phyloP scores from a whole-genome alignment of 352 stramenopile genomes.

The Phytopythium chamaehyphon region DNA sequence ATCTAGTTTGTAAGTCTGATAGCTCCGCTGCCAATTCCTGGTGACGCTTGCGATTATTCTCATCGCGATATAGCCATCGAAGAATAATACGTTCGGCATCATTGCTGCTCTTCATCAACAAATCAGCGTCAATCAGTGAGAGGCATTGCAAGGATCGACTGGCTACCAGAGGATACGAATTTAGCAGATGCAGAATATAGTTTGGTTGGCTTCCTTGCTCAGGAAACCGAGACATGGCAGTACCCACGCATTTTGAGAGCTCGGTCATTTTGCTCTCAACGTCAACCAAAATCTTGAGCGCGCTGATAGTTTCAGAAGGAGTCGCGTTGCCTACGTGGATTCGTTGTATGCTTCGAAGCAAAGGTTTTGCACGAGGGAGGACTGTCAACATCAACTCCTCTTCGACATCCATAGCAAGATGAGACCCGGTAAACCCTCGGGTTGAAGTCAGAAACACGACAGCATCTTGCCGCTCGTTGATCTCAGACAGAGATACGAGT shows the following conservation, averaged over 20 bases:
- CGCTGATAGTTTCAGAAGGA: constrained; percentile 11
- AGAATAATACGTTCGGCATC: constrained; percentile 20
- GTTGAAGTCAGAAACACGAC: constrained; percentile 17
- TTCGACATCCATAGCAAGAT: constrained; percentile 7
- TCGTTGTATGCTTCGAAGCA: constrained; percentile 21
- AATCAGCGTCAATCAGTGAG: constrained; percentile 15
- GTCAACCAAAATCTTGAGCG: constrained; percentile 19
- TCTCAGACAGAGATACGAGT: constrained; percentile 11
- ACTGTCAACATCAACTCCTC: constrained; percentile 26
- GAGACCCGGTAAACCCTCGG: not conserved
- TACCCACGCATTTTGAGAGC: constrained; percentile 6
- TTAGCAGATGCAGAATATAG: constrained; percentile 11
- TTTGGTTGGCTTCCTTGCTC: not conserved
- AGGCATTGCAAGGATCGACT: constrained; percentile 3
- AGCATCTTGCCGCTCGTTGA: constrained; percentile 21
- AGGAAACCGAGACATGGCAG: not conserved
- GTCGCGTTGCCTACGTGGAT: constrained; percentile 22
- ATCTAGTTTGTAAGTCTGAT: constrained; percentile 12
- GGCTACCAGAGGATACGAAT: constrained; percentile 12
- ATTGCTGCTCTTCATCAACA: constrained; percentile 12
- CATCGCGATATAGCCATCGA: constrained; percentile 10
- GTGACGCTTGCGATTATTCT: constrained; percentile 11
- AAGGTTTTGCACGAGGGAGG: constrained; percentile 16
- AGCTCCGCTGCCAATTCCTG: constrained; percentile 16
- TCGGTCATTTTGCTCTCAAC: constrained; percentile 10